A percentile compares a stretch with the other conserved stretches of the same genome.
phyloP scores from a whole-genome alignment of 352 stramenopile genomes.

The Globisporangium nagaii region DNA sequence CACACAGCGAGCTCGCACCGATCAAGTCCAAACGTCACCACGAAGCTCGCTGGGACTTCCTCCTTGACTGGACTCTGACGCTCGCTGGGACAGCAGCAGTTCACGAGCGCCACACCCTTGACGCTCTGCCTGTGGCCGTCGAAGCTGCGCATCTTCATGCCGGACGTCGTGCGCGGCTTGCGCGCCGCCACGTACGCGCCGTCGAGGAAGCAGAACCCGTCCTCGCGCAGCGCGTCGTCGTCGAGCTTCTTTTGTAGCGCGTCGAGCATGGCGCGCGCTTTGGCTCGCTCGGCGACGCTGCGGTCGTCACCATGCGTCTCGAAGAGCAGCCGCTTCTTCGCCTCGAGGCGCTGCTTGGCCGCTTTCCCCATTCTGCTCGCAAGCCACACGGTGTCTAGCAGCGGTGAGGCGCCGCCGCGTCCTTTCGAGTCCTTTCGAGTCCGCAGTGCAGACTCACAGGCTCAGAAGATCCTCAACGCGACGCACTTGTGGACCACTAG shows the following conservation, averaged over 20 bases:
- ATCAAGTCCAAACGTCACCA: constrained; percentile 50
- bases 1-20: constrained; percentile 18
- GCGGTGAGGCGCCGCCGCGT: no score
- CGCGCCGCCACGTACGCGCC: constrained; percentile 31
- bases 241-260: constrained; percentile 51
- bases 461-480: no score
- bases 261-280: constrained; percentile 46
- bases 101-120: constrained; percentile 10
- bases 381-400: no score
- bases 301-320: constrained; percentile 34
- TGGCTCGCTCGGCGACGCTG: constrained; percentile 24
- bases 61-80: neutral
- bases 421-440: no score
- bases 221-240: constrained; percentile 55
- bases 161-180: constrained; percentile 33
- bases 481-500: no score
- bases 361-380: constrained; percentile 67
- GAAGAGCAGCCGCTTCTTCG: constrained; percentile 42
- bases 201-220: constrained; percentile 63
- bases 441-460: no score
- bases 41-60: neutral
- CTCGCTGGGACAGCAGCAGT: neutral
- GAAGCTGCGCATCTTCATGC: constrained; percentile 49
- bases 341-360: constrained; percentile 32
- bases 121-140: constrained; percentile 27